phyloP scores from a whole-genome alignment of 176 grass and related monocot genomes.

The Ensete glaucum region DNA sequence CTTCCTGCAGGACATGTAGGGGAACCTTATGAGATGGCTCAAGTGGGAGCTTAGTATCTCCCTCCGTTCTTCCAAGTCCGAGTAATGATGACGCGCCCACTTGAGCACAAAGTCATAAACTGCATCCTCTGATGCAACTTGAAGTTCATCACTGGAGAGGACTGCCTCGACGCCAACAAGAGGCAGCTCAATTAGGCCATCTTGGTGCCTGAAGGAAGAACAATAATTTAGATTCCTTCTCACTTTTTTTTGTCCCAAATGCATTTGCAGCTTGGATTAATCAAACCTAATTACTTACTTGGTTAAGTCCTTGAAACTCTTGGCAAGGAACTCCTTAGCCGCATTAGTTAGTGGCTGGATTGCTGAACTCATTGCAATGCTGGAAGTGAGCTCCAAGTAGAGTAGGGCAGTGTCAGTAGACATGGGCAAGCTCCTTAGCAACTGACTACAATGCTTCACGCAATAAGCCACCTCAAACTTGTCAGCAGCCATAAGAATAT shows the following conservation, averaged over 20 bases:
- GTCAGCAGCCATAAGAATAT: conserved; percentile 19
- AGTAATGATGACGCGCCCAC: conserved; percentile 10
- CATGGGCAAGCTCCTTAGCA: conserved; percentile 13
- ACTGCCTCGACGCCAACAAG: conserved; percentile 15
- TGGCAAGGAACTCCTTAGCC: conserved; percentile 10
- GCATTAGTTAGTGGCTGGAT: conserved; percentile 16
- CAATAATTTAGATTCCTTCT: background rate
- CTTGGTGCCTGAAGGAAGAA: conserved; percentile 8
- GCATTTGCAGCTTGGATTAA: too few relatives aligned
- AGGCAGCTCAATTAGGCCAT: conserved; percentile 12
- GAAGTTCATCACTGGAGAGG: conserved; percentile 24
- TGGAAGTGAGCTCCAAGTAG: conserved; percentile 4
- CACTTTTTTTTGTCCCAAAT: too few relatives aligned
- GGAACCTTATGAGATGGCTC: conserved; percentile 2
- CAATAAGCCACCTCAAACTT: conserved; percentile 19
- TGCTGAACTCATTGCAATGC: conserved; percentile 5
- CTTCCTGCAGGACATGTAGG: conserved; percentile 17
- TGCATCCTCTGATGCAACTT: conserved; percentile 16
- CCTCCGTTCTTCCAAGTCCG: background rate
- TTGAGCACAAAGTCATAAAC: conserved; percentile 21
- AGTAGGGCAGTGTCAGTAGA: conserved; percentile 6
- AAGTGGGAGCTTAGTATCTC: conserved; percentile 14
- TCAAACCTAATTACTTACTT: background rate
- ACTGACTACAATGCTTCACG: conserved; percentile 6
- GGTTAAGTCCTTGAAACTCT: conserved; percentile 6